Evolutionary conservation across 495 filamentous ascomycete species (phyloP).

Genomic region (Daldinia decipiens): DNA sequence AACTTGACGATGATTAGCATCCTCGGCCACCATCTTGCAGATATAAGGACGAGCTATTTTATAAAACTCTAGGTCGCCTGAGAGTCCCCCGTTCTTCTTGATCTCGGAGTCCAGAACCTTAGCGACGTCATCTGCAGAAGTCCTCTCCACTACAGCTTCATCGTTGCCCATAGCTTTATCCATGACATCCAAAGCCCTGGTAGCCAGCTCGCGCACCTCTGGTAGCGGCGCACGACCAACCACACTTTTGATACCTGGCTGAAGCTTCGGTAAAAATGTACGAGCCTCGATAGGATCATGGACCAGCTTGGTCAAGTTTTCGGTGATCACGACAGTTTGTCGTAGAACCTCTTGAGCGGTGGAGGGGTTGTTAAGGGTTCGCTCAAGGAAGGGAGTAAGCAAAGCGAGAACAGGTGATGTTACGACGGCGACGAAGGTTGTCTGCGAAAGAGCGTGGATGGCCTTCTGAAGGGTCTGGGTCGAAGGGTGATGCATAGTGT

Average conservation of each 20-base stretch:
- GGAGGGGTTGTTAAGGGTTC: conserved; percentile 86
- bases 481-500: conserved; percentile 94
- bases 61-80: conserved; percentile 71
- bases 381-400: conserved; percentile 92
- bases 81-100: conserved; percentile 71
- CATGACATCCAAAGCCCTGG: conserved; percentile 84
- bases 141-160: conserved; percentile 70
- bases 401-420: conserved; percentile 98
- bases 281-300: conserved; percentile 97
- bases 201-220: conserved; percentile 91
- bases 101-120: conserved; percentile 78
- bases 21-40: conserved; percentile 86
- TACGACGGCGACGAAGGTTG: conserved; percentile 97
- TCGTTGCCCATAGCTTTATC: conserved; percentile 91
- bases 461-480: conserved; percentile 90
- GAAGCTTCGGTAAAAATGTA: conserved; percentile 94
- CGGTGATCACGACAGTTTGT: conserved; percentile 96
- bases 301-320: conserved; percentile 98
- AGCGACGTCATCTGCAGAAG: conserved; percentile 79
- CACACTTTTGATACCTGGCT: conserved; percentile 91
- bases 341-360: conserved; percentile 95
- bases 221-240: conserved; percentile 89
- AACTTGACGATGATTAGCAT: conserved; percentile 83
- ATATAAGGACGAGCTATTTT: conserved; percentile 77
- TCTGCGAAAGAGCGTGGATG: conserved; percentile 96